phyloP scores from a whole-genome alignment of 345 rosid species.

The Euphorbia lathyris region DNA sequence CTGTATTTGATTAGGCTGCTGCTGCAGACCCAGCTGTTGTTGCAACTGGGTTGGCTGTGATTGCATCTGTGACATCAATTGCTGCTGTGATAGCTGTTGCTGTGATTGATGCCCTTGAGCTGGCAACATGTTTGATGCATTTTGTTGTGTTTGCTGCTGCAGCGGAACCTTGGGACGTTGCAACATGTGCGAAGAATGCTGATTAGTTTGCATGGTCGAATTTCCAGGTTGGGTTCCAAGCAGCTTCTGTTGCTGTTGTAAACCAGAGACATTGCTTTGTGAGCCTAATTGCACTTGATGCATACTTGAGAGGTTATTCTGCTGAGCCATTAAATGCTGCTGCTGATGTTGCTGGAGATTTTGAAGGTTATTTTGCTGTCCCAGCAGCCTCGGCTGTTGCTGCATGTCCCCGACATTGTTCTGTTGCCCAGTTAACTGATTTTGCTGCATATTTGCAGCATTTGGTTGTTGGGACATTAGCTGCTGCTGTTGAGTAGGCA shows the following conservation, averaged over 20 bases:
- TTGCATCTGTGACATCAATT: slow-evolving; percentile 74
- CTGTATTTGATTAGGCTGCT: slow-evolving; percentile 61
- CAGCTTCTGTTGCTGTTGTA: slow-evolving; percentile 58
- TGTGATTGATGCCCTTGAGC: slow-evolving; percentile 79
- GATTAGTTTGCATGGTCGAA: slow-evolving; percentile 70
- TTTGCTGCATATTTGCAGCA: slow-evolving; percentile 55
- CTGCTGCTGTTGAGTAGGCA: slow-evolving; percentile 35
- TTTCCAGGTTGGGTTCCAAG: slow-evolving; percentile 72
- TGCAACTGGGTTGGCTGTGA: slow-evolving; percentile 64
- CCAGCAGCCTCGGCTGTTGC: slow-evolving; percentile 63
- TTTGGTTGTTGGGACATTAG: slow-evolving; percentile 60
- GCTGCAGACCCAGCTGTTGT: slow-evolving; percentile 74
- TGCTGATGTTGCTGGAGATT: slow-evolving; percentile 53
- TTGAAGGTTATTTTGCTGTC: slow-evolving; percentile 67
- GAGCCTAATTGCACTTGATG: slow-evolving; percentile 70
- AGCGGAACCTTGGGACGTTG: slow-evolving; percentile 65
- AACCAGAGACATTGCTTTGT: slow-evolving; percentile 65
- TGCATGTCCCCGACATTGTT: slow-evolving; percentile 71
- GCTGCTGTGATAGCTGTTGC: slow-evolving; percentile 61
- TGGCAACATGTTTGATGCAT: slow-evolving; percentile 53
- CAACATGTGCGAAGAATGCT: slow-evolving; percentile 66
- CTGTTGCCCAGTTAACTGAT: slow-evolving; percentile 67
- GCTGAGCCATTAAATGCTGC: slow-evolving; percentile 56
- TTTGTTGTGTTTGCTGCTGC: slow-evolving; percentile 62
- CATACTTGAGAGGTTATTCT: slow-evolving; percentile 38